Conservation (phyloP, 2,329 filamentous ascomycete genomes). For the Chalaropsis thielavioides region DNA sequence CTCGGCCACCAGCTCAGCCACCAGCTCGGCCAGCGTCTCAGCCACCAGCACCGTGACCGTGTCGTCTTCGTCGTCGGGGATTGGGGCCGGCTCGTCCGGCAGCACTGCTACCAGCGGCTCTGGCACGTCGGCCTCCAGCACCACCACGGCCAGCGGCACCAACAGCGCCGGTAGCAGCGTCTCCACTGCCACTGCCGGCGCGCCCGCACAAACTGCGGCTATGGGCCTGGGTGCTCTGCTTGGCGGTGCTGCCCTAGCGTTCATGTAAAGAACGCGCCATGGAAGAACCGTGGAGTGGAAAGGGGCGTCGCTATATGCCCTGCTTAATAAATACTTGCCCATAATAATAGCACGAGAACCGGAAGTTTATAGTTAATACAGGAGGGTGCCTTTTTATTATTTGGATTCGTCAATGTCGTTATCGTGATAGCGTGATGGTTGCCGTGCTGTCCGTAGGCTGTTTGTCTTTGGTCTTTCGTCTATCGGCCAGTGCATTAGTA, state of each 20-base stretch:
- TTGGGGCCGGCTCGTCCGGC: constrained; percentile 13
- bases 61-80: constrained; percentile 19
- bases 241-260: constrained; percentile 32
- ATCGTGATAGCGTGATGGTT: neutral
- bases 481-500: neutral
- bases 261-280: constrained; percentile 25
- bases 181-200: constrained; percentile 22
- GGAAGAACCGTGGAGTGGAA: neutral
- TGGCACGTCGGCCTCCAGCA: constrained; percentile 8
- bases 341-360: neutral
- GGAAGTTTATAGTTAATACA: constrained; percentile 1
- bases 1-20: constrained; percentile 13
- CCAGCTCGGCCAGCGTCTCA: constrained; percentile 17
- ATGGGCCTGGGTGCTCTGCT: constrained; percentile 34
- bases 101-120: constrained; percentile 15
- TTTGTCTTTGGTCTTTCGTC: neutral
- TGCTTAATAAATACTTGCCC: constrained; percentile 3
- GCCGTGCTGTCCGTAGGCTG: too few relatives aligned
- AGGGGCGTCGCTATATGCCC: neutral
- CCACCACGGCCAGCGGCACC: constrained; percentile 15
- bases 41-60: constrained; percentile 20
- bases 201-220: constrained; percentile 28
- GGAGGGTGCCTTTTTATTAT: neutral
- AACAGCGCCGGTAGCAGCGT: constrained; percentile 10
- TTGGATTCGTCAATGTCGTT: neutral